These are phyloP conservation scores for Pleurotus sapidus DNA, from an alignment of 768 basidiomycete species.

Conservation along the genomic window DNA sequence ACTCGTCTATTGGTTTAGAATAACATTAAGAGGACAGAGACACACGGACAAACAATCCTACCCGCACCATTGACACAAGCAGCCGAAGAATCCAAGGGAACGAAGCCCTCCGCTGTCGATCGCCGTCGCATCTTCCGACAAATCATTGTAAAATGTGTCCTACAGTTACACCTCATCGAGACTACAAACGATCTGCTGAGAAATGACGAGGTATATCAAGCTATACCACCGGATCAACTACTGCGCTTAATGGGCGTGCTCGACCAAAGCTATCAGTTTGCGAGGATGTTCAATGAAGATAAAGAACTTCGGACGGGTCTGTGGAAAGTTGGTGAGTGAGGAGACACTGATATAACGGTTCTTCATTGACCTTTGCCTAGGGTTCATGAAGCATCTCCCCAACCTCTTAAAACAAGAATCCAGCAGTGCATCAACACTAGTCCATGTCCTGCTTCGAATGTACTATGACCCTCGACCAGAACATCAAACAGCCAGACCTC, in stretches of 20 bases:
- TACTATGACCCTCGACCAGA: slow-evolving; percentile 89
- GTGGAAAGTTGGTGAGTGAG: slow-evolving; percentile 96
- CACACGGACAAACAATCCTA: slow-evolving; percentile 66
- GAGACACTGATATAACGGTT: not conserved
- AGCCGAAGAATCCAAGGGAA: slow-evolving; percentile 49
- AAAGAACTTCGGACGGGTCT: slow-evolving; percentile 94
- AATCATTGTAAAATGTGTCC: slow-evolving; percentile 99
- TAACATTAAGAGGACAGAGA: slow-evolving; percentile 36
- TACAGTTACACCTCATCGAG: slow-evolving; percentile 94
- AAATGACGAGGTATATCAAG: slow-evolving; percentile 87
- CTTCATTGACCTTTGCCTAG: slow-evolving; percentile 32
- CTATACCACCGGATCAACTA: slow-evolving; percentile 92
- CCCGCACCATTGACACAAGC: slow-evolving; percentile 86
- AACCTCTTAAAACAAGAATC: slow-evolving; percentile 98
- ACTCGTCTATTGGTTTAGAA: not conserved
- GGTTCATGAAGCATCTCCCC: slow-evolving; percentile 99
- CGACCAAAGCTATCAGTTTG: slow-evolving; percentile 97
- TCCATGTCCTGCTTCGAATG: slow-evolving; percentile 90
- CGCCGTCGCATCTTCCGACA: slow-evolving; percentile 92
- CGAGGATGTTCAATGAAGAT: slow-evolving; percentile 96
- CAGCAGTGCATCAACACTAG: slow-evolving; percentile 91
- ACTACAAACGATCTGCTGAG: slow-evolving; percentile 94
- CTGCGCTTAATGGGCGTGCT: slow-evolving; percentile 93
- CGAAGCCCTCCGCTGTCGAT: slow-evolving; percentile 57
- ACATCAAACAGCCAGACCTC: slow-evolving; percentile 79